phyloP scores from a whole-genome alignment of 2,329 filamentous ascomycete species.

The Cladophialophora chaetospira region DNA sequence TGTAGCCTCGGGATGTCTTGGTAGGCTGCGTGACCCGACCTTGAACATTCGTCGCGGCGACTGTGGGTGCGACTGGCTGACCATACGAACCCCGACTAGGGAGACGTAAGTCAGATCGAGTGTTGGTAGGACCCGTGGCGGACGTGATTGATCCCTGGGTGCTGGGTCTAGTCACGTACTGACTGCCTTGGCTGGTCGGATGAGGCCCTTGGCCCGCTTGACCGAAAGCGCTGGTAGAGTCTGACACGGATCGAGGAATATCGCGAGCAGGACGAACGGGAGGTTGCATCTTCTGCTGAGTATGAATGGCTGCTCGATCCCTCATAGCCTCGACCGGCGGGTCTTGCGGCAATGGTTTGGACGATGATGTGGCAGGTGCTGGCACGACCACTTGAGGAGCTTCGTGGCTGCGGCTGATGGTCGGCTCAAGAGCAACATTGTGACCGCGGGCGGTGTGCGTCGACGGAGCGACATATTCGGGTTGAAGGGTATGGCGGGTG shows the following conservation, averaged over 20 bases:
- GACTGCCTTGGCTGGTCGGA: conserved; percentile 14
- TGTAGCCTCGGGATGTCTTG: conserved; percentile 64
- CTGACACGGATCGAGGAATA: conserved; percentile 56
- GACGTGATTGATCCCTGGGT: conserved; percentile 82
- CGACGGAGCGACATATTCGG: conserved; percentile 92
- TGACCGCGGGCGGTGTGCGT: conserved; percentile 80
- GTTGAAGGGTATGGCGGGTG: conserved; percentile 92
- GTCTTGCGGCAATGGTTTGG: conserved; percentile 62
- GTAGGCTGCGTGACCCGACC: conserved; percentile 83
- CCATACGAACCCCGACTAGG: conserved; percentile 81
- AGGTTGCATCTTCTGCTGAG: conserved; percentile 48
- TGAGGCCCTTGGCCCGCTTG: conserved; percentile 42
- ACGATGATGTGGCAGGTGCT: conserved; percentile 34
- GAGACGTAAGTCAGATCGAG: conserved; percentile 54
- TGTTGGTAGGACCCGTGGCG: conserved; percentile 45
- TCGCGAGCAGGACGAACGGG: conserved; percentile 53
- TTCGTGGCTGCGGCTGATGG: conserved; percentile 37
- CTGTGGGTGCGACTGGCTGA: conserved; percentile 81
- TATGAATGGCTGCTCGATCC: conserved; percentile 31
- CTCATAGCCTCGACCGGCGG: conserved; percentile 45
- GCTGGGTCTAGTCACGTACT: conserved; percentile 62
- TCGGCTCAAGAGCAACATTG: conserved; percentile 33
- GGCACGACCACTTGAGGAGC: conserved; percentile 41
- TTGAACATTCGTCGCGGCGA: conserved; percentile 85
- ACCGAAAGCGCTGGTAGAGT: conserved; percentile 58